Evolutionary conservation across 192 early-diverging fungal species (phyloP), one percentile per base, ranked within the genome.

Genomic region (Dissophora globulifera): DNA sequence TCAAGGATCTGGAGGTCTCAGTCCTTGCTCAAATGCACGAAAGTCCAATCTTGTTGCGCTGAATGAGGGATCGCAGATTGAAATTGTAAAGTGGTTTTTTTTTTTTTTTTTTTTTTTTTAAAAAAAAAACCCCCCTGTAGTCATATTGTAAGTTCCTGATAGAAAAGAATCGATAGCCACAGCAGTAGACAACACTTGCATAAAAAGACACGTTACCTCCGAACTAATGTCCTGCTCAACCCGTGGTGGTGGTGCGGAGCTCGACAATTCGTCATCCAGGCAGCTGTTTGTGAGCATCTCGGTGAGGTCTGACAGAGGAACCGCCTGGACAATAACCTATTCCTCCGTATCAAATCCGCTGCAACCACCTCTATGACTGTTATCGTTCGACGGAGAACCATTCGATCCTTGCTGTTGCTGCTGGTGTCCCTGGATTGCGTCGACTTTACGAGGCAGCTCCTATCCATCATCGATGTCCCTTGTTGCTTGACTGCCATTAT

Each of bases 11-110:
- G 79, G 78, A 15, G 89, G 84, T 19, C 87, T 78, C 26, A 90
- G 64, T 38, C 85, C 86, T 58, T 90, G 87, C 58, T 90, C 89
- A 70, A 90, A 90, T 50, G 87, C 85, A 31, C 83, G 78, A 67
- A 79, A 89, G 54, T 87, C 80, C 32, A 90, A 74, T 23, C 75
- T 46, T 8, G 63, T 76, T 19, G 59, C 46, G 25, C 51, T 67
- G 40, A 76, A 76, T 20, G 63, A 27, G 13, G 72, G 63, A 66
- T 9, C 8, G 41, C 26, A 5, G 72, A 62, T 76, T 76, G 66
- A 62, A 67, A 41, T 23, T 15, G 35, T 29, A 45, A 12, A n/a
- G n/a, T n/a, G n/a, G n/a, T n/a, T n/a, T n/a, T n/a, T n/a, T n/a
- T n/a, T n/a, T n/a, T n/a, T n/a, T n/a, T n/a, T n/a, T n/a, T n/a